Base-by-base conservation (phyloP, 139 green algal species). In the Coelastrella sp. region DNA sequence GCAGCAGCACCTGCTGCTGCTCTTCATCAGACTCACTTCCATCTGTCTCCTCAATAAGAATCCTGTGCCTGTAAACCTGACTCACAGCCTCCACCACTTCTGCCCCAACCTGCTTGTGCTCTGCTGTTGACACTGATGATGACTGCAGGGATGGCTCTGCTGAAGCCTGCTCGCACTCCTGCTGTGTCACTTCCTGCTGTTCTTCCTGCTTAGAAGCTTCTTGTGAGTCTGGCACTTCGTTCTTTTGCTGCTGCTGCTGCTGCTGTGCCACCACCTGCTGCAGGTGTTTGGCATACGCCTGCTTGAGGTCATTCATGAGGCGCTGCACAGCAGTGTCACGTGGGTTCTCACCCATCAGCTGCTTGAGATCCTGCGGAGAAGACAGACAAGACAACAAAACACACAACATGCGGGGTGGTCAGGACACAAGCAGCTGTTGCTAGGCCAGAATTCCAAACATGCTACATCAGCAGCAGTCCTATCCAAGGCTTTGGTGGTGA, bases 31-130 rank as follows among this genome's bases (percentile, higher is more conserved):
- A 88, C 66, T 59, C 84, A 49, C 68, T 81, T 35, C 22, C 84
- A 56, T 88, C 83, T n/a, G 83, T 88, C 66, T 88, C 84, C 68
- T 88, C 84, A 56, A 88, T 88, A 5, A 88, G 35, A 57, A 88
- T 88, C 19, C 66, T 49, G 49, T 81, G 68, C 25, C 49, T 58
- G 65, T 88, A 35, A 49, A 88, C 84, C 7, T n/a, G 49, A 22
- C 8, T 57, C 7, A 66, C 68, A n/a, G 49, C n/a, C 84, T 81
- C 84, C 9, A 17, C 82, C n/a, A 25, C 82, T 49, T 49, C 35
- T 49, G 35, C 35, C 35, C 3, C 35, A 49, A 49, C n/a, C n/a
- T 80, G 73, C 73, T 49, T 14, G 15, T 49, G 63, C 11, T 70
- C 63, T 11, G 78, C 56, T 85, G 81, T 59, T 86, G 81, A 10